These are phyloP conservation scores for Cymodocea nodosa DNA, from an alignment of 116 monocot species.

Conservation along the genomic window DNA sequence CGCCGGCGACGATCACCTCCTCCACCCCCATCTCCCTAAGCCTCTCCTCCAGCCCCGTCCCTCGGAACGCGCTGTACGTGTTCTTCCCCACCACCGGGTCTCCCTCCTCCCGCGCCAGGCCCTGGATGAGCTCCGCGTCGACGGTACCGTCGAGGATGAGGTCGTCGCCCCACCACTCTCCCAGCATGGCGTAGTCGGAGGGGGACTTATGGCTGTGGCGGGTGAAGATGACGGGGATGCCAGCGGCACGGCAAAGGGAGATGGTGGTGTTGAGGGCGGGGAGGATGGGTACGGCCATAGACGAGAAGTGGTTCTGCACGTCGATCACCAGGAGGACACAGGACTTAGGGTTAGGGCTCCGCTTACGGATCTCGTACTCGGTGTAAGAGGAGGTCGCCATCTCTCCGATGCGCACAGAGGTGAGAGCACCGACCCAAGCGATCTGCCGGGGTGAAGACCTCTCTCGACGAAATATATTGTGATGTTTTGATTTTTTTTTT, in stretches of 20 bases:
- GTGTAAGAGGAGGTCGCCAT: neutral
- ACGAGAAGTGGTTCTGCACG: conserved; percentile 9
- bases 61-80: conserved; percentile 70
- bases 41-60: conserved; percentile 53
- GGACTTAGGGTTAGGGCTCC: neutral
- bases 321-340: neutral
- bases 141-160: conserved; percentile 52
- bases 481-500: no score
- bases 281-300: conserved; percentile 32
- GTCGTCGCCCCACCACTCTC: conserved; percentile 58
- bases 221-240: conserved; percentile 52
- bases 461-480: no score
- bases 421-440: no score
- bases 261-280: conserved; percentile 46
- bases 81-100: conserved; percentile 57
- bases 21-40: conserved; percentile 39
- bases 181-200: conserved; percentile 44
- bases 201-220: conserved; percentile 57
- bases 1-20: conserved; percentile 73
- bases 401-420: no score
- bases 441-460: no score
- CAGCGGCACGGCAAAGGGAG: conserved; percentile 42
- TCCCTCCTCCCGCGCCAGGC: neutral
- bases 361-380: neutral
- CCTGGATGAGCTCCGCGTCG: conserved; percentile 33